Evolutionary conservation across 2,329 filamentous ascomycete species (phyloP), one percentile per base, ranked within the genome.

Genomic region (Colletotrichum cuscutae): DNA sequence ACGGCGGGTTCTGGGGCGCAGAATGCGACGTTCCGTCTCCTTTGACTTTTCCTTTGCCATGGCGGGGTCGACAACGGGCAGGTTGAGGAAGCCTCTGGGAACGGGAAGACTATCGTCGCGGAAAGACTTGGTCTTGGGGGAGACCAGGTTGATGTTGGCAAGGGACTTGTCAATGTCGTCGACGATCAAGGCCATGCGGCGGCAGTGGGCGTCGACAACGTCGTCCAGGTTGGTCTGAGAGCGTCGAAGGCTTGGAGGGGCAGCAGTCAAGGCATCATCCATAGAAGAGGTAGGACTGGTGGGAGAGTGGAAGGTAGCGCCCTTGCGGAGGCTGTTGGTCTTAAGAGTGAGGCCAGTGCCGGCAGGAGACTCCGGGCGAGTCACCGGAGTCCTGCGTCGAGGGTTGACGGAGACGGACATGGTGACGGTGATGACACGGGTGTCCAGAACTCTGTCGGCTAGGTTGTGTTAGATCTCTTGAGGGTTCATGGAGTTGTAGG

Each of bases 141-240:
- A 80, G 79, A 81, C 76, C 76, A 77, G 74, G 76, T 85, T 84
- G 35, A 84, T 81, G 75, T 88, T 83, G 76, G 88, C 83, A 71
- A 92, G 84, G 78, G 88, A 86, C 82, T 89, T 87, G 80, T 94
- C 91, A 77, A 95, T 89, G 77, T 89, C 86, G 81, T 86, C 89
- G 67, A 94, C 84, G 76, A 91, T 89, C 79, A 93, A 82, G 76
- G 90, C 90, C 81, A 92, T 90, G 76, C 92, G 92, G 79, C 92
- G 90, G 79, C 90, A 88, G 77, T 92, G 89, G 75, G 91, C 90
- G 78, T 91, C 90, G 80, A 94, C 88, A 68, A 93, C 90, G 88
- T 93, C 91, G 83, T 94, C 92, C 73, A 94, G 84, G 75, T 85
- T 89, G 65, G 92, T 93, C 77, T 93, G 91, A 62, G 93, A 91